A percentile compares a stretch with the other conserved stretches of the same genome.
Evolutionary conservation across 2,329 filamentous ascomycete species (phyloP).

Genomic region (Neoarthrinium moseri): DNA sequence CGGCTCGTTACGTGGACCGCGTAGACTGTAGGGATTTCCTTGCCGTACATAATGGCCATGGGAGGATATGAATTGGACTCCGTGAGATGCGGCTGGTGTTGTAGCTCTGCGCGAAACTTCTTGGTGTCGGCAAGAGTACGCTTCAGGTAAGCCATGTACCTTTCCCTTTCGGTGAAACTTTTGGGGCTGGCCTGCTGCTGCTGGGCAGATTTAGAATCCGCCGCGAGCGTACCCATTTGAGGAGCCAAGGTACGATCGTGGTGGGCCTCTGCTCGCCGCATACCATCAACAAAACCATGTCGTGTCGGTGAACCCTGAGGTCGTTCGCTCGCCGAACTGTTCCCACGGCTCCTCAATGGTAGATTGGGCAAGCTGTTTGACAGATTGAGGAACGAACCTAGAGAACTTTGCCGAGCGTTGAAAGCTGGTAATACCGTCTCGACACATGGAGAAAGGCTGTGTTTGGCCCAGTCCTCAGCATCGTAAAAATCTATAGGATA

Average conservation of each 20-base stretch:
- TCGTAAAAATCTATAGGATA: constrained; percentile 86
- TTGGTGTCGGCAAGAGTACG: constrained; percentile 72
- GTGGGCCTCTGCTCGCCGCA: constrained; percentile 25
- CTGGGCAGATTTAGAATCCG: constrained; percentile 22
- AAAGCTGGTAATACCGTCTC: constrained; percentile 62
- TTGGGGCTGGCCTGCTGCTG: constrained; percentile 19
- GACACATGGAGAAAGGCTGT: constrained; percentile 76
- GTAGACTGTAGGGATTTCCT: constrained; percentile 81
- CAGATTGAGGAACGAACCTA: constrained; percentile 47
- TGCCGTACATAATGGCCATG: constrained; percentile 79
- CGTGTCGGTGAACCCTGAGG: constrained; percentile 16
- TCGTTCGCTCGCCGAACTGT: constrained; percentile 33
- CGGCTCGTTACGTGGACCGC: constrained; percentile 71
- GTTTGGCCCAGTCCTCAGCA: constrained; percentile 74
- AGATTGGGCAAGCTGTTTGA: constrained; percentile 39
- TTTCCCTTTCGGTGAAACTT: constrained; percentile 50
- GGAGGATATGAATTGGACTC: constrained; percentile 77
- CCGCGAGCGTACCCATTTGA: constrained; percentile 40
- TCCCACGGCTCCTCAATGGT: constrained; percentile 42
- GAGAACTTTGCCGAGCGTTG: constrained; percentile 35
- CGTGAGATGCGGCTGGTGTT: constrained; percentile 58
- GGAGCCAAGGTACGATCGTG: constrained; percentile 41
- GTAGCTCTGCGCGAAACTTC: constrained; percentile 73
- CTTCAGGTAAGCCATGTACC: constrained; percentile 62
- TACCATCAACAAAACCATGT: constrained; percentile 22